Evolutionary conservation across 805 yeast species (phyloP), one percentile per base, ranked within the genome.

Genomic region (Ascoidea tarda): DNA sequence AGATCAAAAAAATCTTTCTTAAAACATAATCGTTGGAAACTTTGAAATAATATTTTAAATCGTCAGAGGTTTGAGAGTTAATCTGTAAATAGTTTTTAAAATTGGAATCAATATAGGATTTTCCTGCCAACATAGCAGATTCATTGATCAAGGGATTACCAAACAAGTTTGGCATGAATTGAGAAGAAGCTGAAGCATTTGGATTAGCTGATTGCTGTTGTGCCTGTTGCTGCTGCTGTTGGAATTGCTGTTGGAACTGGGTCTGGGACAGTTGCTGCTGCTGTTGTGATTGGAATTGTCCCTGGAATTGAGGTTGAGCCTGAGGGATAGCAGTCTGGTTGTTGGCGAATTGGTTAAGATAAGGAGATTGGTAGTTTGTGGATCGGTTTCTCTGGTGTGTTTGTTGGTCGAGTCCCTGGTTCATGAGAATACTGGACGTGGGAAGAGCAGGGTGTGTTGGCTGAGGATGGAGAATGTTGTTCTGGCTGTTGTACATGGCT

Each of bases 1-100:
- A 63, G 31, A 95, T 82, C 56, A 90, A 73, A 33, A 74, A 64
- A 32, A 93, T 66, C 64, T 93, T 93, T 44, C 73, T 73, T 55
- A 84, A 63, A 12, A 93, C 99, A 62, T 91, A 95, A 5, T 81
- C 71, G 65, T 91, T 95, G 49, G 95, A 84, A 16, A 93, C 96
- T 67, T 87, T 87, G 73, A 93, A 95, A 67, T 90, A 90, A 69
- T 82, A 86, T 58, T 88, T 82, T 59, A 93, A 68, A 52, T 85
- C 82, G 14, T 38, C 44, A 38, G 44, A 38, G 14, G 44, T 38
- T 38, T 38, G 44, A 38, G 44, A 38, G 14, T 38, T 38, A 10
- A 38, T 10, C 2, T 38, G 8, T 38, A 38, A 38, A 38, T 38
- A 38, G 4, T 4, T 38, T 38, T 38, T 38, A 38, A 38, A 38